Conservation (phyloP, 1,139 yeast genomes). For the Ashbya aceris region DNA sequence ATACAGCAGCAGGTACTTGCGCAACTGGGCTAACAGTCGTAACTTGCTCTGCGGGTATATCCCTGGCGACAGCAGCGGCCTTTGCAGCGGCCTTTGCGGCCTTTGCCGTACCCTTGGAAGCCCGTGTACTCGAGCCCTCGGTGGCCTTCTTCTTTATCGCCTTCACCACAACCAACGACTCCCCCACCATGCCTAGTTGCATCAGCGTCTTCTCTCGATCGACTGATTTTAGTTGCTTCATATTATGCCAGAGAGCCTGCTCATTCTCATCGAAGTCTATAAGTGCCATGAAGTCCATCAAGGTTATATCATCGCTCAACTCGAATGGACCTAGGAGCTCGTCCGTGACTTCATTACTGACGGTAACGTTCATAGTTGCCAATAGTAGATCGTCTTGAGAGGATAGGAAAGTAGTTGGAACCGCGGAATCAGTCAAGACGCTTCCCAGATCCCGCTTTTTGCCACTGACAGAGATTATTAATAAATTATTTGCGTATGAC, state of each 20-base stretch:
- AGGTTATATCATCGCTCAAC: conserved; percentile 48
- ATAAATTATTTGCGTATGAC: no score
- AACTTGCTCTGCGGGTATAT: conserved; percentile 20
- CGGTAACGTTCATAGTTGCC: conserved; percentile 21
- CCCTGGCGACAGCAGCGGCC: conserved; percentile 10
- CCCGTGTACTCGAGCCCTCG: background rate
- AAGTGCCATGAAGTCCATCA: conserved; percentile 67
- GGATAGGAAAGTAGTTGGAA: no score
- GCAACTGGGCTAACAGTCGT: background rate
- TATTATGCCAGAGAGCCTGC: conserved; percentile 44
- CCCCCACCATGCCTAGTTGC: conserved; percentile 41
- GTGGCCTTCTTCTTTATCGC: conserved; percentile 16
- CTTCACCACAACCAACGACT: conserved; percentile 47
- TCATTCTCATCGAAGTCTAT: conserved; percentile 40
- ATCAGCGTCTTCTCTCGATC: conserved; percentile 33
- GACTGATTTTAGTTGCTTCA: conserved; percentile 34
- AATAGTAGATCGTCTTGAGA: background rate
- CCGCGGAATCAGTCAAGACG: background rate
- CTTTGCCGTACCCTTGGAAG: background rate
- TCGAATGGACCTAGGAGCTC: conserved; percentile 29
- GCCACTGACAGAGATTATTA: background rate
- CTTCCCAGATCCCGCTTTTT: background rate
- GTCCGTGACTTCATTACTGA: conserved; percentile 25
- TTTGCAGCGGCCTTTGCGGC: background rate
- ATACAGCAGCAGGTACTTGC: background rate